Evolutionary conservation across 352 stramenopile genomes (phyloP), one percentile per base, ranked within the genome.

Genomic region (Globisporangium nagaii): DNA sequence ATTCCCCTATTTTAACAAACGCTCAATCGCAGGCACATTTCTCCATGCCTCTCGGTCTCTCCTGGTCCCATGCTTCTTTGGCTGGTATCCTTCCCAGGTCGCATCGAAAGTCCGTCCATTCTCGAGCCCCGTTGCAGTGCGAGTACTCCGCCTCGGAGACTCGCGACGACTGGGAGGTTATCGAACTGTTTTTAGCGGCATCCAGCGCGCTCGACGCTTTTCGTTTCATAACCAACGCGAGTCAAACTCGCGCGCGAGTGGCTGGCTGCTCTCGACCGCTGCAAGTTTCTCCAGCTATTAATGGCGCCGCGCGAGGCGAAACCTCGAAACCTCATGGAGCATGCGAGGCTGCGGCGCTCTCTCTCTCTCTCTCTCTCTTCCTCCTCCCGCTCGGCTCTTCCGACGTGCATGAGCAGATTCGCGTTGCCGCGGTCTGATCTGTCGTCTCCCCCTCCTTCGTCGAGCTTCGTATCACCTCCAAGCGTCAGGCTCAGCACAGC

Each of bases 161-260:
- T n/a, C 9, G 17, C 20, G n/a, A 54, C 4, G 0, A 47, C 9
- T 5, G n/a, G 10, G 19, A 39, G n/a, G 42, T 53, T 58, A 35
- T 53, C 9, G 5, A 42, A 27, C 22, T 43, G n/a, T 59, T 58
- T 63, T 65, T 65, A 19, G 45, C 28, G 43, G 28, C 50, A 25
- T 27, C 15, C 42, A 41, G 12, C 17, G 35, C 15, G 40, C 20
- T 7, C 24, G 22, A 11, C 3, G 12, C 42, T 28, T 48, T 57
- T 28, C 40, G 60, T 66, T 66, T 63, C 60, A 63, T 47, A 66
- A 63, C 60, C 48, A 62, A 62, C 54, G 24, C 25, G 13, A 48
- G 42, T 35, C 42, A 48, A 48, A 32, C n/a, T n/a, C n/a, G n/a
- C n/a, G n/a, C n/a, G n/a, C n/a, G n/a, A n/a, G n/a, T n/a, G n/a